Percentiles rank a stretch among this genome's conserved stretches.
Conservation (phyloP, 352 stramenopile genomes). For the Albugo laibachii region DNA sequence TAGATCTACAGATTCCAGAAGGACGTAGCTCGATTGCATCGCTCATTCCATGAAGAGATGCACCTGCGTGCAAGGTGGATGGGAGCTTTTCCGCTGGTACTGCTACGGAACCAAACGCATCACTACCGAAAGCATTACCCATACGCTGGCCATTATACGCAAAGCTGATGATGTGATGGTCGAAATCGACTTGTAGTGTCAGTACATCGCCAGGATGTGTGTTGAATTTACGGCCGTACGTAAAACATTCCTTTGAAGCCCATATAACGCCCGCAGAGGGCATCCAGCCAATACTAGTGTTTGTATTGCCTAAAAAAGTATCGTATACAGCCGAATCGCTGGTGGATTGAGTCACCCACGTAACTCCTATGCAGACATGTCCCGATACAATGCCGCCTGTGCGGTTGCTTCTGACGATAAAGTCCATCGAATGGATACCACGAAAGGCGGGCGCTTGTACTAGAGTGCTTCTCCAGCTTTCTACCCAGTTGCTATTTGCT, state of each 20-base stretch:
- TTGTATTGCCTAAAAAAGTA: slow-evolving; percentile 25
- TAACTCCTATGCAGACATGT: slow-evolving; percentile 55
- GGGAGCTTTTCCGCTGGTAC: slow-evolving; percentile 14
- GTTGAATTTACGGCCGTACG: slow-evolving; percentile 23
- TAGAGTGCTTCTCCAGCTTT: slow-evolving; percentile 44
- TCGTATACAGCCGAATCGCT: slow-evolving; percentile 1
- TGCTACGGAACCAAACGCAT: slow-evolving; percentile 18
- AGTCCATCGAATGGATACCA: slow-evolving; percentile 59
- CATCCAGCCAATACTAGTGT: slow-evolving; percentile 64
- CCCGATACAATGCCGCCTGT: slow-evolving; percentile 36
- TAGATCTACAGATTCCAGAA: slow-evolving; percentile 56
- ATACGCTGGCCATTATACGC: slow-evolving; percentile 39
- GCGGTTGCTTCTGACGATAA: slow-evolving; percentile 49
- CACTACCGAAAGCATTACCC: slow-evolving; percentile 27
- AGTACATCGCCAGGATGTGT: slow-evolving; percentile 47
- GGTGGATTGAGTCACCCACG: slow-evolving; percentile 15
- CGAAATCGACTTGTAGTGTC: slow-evolving; percentile 49
- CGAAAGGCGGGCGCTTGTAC: slow-evolving; percentile 35
- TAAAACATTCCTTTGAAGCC: slow-evolving; percentile 29
- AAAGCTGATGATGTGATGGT: slow-evolving; percentile 52
- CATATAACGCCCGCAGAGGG: slow-evolving; percentile 56
- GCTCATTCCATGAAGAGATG: slow-evolving; percentile 47
- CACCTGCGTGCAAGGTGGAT: slow-evolving; percentile 20
- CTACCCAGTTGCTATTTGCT: slow-evolving; percentile 19
- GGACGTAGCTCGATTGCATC: slow-evolving; percentile 56